Percentiles rank a stretch among this genome's conserved stretches.
Conservation (phyloP, 495 filamentous ascomycete genomes). For the Xylaria scruposa region DNA sequence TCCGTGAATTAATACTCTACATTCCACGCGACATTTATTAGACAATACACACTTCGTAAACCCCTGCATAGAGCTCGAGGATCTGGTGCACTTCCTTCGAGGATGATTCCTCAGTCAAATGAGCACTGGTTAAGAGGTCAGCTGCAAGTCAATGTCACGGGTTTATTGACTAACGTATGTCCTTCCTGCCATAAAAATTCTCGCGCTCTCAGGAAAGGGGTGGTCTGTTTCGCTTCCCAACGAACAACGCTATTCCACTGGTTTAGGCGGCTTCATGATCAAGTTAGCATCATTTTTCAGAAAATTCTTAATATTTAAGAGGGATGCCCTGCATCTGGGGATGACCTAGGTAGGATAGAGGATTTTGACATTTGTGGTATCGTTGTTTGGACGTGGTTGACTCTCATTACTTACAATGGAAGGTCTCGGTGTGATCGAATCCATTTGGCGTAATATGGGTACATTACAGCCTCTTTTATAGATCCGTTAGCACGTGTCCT, state of each 20-base stretch:
- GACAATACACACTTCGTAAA: constrained; percentile 67
- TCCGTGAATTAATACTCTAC: not conserved
- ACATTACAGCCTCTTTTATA: constrained; percentile 70
- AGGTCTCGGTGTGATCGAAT: constrained; percentile 94
- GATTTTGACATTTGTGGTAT: not conserved
- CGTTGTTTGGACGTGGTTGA: not conserved
- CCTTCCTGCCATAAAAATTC: constrained; percentile 99
- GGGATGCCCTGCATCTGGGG: not conserved
- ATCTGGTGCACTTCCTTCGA: constrained; percentile 88
- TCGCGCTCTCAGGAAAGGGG: constrained; percentile 88
- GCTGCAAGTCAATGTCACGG: not conserved
- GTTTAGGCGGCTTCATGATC: constrained; percentile 61
- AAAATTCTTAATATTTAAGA: not conserved
- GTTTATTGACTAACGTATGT: constrained; percentile 66
- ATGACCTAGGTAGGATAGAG: not conserved
- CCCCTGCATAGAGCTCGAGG: constrained; percentile 86
- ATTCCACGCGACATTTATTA: not conserved
- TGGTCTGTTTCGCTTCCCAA: constrained; percentile 98
- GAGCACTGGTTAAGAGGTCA: constrained; percentile 54
- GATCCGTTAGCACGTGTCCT: constrained; percentile 8
- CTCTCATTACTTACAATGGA: constrained; percentile 63
- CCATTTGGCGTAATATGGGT: constrained; percentile 95
- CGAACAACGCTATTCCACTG: constrained; percentile 98
- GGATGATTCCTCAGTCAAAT: constrained; percentile 78
- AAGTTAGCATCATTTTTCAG: constrained; percentile 2